Evolutionary conservation across 768 basidiomycete species (phyloP), one percentile per base, ranked within the genome.

Genomic region (Tulasnella sp.): DNA sequence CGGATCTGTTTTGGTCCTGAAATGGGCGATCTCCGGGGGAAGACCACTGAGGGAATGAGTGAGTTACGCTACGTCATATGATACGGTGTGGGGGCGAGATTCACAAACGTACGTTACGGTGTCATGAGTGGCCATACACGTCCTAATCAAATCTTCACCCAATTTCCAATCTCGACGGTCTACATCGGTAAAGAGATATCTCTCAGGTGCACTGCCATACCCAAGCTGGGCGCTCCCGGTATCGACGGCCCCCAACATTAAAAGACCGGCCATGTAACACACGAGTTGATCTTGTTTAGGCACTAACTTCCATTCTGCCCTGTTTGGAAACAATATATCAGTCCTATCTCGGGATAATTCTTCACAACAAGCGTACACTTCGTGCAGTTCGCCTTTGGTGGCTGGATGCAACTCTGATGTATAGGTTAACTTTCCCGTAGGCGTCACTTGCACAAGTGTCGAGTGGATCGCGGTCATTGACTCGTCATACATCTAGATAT

Each of bases 211-310:
- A n/a, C 81, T 82, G 5, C 83, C 76, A 3, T 65, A 68, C n/a
- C n/a, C n/a, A n/a, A n/a, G n/a, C n/a, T n/a, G n/a, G 8, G 71
- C 62, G 3, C 64, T 65, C 15, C 71, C 53, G 0, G 81, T 72
- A 8, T 82, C 81, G 2, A 83, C 85, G 12, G 88, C 85, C 10
- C 92, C 90, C 2, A 98, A 75, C 72, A 98, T 79, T 50, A 98
- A 75, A 0, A 86, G 86, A 3, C 90, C 92, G 16, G 82, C 89
- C 29, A 98, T 69, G 76, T 95, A 98, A 66, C 92, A 96, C 3
- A 86, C 90, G 29, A 98, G 76, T 62, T 95, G 92, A 62, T 98
- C 92, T 68, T 96, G 92, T 62, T 95, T 93, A 8, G 85, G 85
- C 8, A 72, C 72, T 24, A 85, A 67, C 15, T 75, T 73, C 88